A percentile compares a stretch with the other conserved stretches of the same genome.
Evolutionary conservation across 371 early-diverging fungal genomes (phyloP).

Genomic region (Cladochytrium tenue): DNA sequence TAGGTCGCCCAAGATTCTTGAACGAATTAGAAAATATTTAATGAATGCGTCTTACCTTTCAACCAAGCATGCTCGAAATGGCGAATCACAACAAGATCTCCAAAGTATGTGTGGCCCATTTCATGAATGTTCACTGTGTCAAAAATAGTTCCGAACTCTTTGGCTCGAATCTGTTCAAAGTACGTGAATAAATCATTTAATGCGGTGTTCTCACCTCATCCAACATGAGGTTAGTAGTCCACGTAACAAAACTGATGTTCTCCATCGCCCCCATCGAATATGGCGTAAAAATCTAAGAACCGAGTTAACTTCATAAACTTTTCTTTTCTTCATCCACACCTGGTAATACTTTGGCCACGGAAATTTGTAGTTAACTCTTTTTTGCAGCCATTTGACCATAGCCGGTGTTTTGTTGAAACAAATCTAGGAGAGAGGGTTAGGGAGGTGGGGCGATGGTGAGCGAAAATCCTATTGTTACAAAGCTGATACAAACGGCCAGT

Average conservation of each 20-base stretch:
- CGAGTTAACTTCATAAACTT: neutral
- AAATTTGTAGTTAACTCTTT: conserved; percentile 46
- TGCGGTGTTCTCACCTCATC: conserved; percentile 25
- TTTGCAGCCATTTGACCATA: conserved; percentile 58
- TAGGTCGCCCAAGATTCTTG: conserved; percentile 67
- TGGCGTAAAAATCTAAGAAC: conserved; percentile 24
- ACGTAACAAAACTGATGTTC: conserved; percentile 56
- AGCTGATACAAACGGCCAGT: too few species aligned
- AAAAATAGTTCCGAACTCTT: conserved; percentile 9
- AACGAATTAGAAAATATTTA: too few species aligned
- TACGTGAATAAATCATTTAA: too few species aligned
- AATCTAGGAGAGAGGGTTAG: neutral
- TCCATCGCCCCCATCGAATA: conserved; percentile 57
- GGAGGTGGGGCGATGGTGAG: neutral
- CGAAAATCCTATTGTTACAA: neutral
- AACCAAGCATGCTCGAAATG: conserved; percentile 70
- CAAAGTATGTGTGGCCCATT: conserved; percentile 68
- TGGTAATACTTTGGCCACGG: conserved; percentile 67
- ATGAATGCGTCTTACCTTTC: too few species aligned
- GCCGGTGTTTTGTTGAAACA: conserved; percentile 50
- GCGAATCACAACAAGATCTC: conserved; percentile 58
- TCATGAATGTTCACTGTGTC: conserved; percentile 59
- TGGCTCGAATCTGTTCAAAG: conserved; percentile 1
- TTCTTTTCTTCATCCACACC: conserved; percentile 10
- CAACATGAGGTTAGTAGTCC: conserved; percentile 37